Evolutionary conservation across 257 asterid genomes (phyloP).

Genomic region (Solanum sejunctum): DNA sequence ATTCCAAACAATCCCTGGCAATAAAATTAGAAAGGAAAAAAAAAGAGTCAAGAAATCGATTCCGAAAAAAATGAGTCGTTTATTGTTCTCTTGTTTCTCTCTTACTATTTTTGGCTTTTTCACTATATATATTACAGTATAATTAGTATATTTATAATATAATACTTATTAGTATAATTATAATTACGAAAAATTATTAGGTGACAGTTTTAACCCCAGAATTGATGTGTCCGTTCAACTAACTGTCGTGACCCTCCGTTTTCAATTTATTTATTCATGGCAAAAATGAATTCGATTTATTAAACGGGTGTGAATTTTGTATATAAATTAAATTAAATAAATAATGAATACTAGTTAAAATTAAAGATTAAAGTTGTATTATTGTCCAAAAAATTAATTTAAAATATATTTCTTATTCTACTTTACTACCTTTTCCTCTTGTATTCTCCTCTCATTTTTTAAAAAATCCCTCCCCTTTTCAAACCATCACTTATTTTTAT

Average conservation of each 20-base stretch:
- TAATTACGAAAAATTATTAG: background rate
- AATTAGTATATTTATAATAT: background rate
- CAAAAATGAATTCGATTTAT: too few species aligned
- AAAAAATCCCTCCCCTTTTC: too few species aligned
- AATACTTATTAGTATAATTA: background rate
- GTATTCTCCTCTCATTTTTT: too few species aligned
- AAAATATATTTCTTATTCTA: too few species aligned
- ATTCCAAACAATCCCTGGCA: background rate
- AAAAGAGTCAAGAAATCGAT: background rate
- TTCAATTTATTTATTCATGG: background rate
- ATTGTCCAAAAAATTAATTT: too few species aligned
- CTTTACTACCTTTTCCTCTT: too few species aligned
- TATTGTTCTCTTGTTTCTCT: constrained; percentile 2
- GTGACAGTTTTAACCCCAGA: constrained; percentile 27
- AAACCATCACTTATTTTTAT: too few species aligned
- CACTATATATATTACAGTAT: background rate
- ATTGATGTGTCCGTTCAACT: constrained; percentile 20
- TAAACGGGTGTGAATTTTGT: too few species aligned
- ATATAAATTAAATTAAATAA: too few species aligned
- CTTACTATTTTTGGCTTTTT: constrained; percentile 1
- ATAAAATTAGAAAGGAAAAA: background rate
- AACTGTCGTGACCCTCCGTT: constrained; percentile 11
- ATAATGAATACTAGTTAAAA: too few species aligned
- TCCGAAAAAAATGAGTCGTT: constrained; percentile 16
- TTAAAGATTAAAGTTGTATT: too few species aligned